Evolutionary conservation across 139 green algal genomes (phyloP).

Genomic region (Dunaliella primolecta): DNA sequence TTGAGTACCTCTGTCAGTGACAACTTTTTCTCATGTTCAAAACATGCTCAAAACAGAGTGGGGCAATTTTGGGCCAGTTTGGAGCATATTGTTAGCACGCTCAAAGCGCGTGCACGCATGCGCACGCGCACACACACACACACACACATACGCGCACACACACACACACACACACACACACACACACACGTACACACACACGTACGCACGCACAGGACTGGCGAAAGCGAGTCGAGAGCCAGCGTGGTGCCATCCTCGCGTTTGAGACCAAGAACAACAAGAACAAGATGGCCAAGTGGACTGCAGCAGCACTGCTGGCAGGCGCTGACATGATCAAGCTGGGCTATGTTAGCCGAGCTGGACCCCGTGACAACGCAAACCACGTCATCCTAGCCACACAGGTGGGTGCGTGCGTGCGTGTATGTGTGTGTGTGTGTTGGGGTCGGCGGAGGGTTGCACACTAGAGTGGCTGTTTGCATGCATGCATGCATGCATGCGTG

Average conservation of each 20-base stretch:
- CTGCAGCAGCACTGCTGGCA: conserved; percentile 80
- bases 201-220: conserved; percentile 72
- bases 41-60: too few species aligned
- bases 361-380: conserved; percentile 66
- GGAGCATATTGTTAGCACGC: background rate
- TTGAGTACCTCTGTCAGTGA: too few species aligned
- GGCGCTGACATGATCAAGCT: conserved; percentile 94
- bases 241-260: conserved; percentile 93
- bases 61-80: too few species aligned
- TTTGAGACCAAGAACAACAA: conserved; percentile 97
- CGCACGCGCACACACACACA: conserved; percentile 2
- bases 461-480: background rate
- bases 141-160: background rate
- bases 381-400: conserved; percentile 91
- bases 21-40: too few species aligned
- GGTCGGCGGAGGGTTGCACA: too few species aligned
- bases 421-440: too few species aligned
- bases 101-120: background rate
- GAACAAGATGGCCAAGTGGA: conserved; percentile 98
- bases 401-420: too few species aligned
- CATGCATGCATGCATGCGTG: background rate
- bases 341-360: conserved; percentile 65
- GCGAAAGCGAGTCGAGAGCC: conserved; percentile 92
- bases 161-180: conserved; percentile 15
- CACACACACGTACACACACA: conserved; percentile 11